Evolutionary conservation across 768 basidiomycete species (phyloP), one percentile per base, ranked within the genome.

Genomic region (Hypholoma fasciculare): DNA sequence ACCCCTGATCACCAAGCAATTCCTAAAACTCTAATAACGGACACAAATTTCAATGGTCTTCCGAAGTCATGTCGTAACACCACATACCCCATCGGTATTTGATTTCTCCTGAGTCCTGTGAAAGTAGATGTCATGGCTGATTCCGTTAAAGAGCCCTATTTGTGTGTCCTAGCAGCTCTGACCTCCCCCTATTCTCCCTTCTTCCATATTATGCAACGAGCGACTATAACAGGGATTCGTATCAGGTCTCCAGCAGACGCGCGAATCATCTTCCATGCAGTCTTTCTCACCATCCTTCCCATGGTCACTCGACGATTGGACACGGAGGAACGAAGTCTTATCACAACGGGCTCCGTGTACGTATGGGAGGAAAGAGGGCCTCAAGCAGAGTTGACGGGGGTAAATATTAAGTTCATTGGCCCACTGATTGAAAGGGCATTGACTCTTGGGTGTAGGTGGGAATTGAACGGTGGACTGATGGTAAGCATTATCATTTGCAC

Each of bases 311-410:
- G 88, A 56, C 83, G 91, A 52, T 74, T 93, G 50, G 88, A 90
- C 72, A 84, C 84, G 16, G 89, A 89, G 60, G 91, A 93, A 70
- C 78, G 91, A 53, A 79, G 87, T 39, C 71, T 82, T 56, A 90
- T 92, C 55, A 68, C 79, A n/a, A 81, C 90, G 7, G 91, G 91
- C 17, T 84, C 84, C 51, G 86, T 92, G 7, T 93, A 89, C 64
- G 90, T 93, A 14, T 93, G 90, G 90, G 91, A 92, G 67, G 91
- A 93, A 71, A 80, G 91, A 54, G 86, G 86, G 0, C 83, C 88
- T 40, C 83, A 87, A 57, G 78, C 86, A 49, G 90, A 90, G 61
- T 75, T 88, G 27, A 88, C 87, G 57, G 88, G 89, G 61, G 88
- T 90, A 72, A 68, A 82, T 74, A 43, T 23, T 6, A 3, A 50